A percentile compares a stretch with the other conserved stretches of the same genome.
Conservation (phyloP, 768 basidiomycete genomes). For the Leucosporidium yakuticum region DNA sequence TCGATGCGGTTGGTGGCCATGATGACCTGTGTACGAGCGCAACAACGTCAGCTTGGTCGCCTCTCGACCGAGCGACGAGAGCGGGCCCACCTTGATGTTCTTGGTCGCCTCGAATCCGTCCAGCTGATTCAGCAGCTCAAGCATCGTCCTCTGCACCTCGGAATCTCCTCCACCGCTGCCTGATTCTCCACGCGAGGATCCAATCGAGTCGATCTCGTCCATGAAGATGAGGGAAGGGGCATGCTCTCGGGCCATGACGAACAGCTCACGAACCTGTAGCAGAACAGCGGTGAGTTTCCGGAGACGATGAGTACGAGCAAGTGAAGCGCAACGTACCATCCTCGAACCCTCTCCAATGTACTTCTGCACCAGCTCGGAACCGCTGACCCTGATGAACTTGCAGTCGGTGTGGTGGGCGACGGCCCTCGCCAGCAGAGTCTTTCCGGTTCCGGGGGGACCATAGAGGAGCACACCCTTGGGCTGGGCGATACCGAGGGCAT, state of each 20-base stretch:
- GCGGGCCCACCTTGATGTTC: conserved; percentile 59
- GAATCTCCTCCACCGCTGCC: conserved; percentile 69
- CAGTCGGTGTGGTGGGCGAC: conserved; percentile 98
- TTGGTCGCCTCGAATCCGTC: conserved; percentile 80
- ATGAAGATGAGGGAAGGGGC: conserved; percentile 99
- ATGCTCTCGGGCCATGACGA: conserved; percentile 96
- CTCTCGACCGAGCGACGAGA: not conserved
- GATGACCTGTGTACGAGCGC: conserved; percentile 51
- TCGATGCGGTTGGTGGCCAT: conserved; percentile 99
- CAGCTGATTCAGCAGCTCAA: conserved; percentile 80
- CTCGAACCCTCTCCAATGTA: conserved; percentile 95
- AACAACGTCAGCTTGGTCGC: not conserved
- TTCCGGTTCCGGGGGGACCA: conserved; percentile 93
- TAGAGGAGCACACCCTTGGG: conserved; percentile 94
- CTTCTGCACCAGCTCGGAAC: conserved; percentile 92
- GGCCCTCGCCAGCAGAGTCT: conserved; percentile 88
- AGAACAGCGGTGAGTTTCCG: not conserved
- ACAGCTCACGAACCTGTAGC: conserved; percentile 61
- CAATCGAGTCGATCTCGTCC: conserved; percentile 99
- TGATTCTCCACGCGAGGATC: conserved; percentile 77
- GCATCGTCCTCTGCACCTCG: conserved; percentile 84
- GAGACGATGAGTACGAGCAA: too few relatives aligned
- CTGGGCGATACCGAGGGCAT: conserved; percentile 90
- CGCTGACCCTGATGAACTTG: conserved; percentile 92
- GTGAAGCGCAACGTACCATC: conserved; percentile 60